Evolutionary conservation across 1,284 basidiomycete species (phyloP), one percentile per base, ranked within the genome.

Genomic region (Ceratobasidium theobromae): DNA sequence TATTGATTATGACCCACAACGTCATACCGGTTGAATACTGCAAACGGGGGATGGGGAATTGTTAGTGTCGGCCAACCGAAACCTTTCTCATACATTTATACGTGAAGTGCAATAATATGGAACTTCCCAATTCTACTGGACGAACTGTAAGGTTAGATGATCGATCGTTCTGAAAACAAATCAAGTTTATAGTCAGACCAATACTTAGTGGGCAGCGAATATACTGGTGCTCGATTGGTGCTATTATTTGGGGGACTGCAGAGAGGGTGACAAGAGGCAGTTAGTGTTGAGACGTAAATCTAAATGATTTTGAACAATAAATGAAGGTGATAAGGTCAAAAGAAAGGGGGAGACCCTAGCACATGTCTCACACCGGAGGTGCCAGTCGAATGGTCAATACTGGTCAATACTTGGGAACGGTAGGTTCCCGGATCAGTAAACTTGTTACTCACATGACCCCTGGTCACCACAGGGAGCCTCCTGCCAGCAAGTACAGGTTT

Each of bases 141-240:
- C 38, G 27, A 53, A 38, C 60, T 64, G 48, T 28, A 40, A 32
- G 21, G n/a, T 52, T 52, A 28, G 49, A 40, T 53, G 38, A 43
- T 53, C 38, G 60, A 64, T 64, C 60, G 40, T 21, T 38, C 60
- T 53, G 53, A 64, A 49, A 64, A 64, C 40, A 64, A 64, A 53
- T 48, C 60, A 53, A 43, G 48, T 28, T 48, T 25, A 48, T 53
- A 64, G 43, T 53, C 33, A 43, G 45, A 64, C 38, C n/a, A 64
- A 45, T 52, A 53, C 49, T 53, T 33, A 53, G 60, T 51, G 48
- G 28, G 33, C 38, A 38, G 35, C 38, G 40, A 64, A 23, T 64
- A 14, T 53, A 40, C n/a, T 38, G 30, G 60, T 53, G 32, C 33
- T 14, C 16, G 23, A 43, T 43, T 38, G 49, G 48, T 41, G 60